Base-by-base conservation (phyloP, 2,329 filamentous ascomycete species). In the Talaromyces sp. region DNA sequence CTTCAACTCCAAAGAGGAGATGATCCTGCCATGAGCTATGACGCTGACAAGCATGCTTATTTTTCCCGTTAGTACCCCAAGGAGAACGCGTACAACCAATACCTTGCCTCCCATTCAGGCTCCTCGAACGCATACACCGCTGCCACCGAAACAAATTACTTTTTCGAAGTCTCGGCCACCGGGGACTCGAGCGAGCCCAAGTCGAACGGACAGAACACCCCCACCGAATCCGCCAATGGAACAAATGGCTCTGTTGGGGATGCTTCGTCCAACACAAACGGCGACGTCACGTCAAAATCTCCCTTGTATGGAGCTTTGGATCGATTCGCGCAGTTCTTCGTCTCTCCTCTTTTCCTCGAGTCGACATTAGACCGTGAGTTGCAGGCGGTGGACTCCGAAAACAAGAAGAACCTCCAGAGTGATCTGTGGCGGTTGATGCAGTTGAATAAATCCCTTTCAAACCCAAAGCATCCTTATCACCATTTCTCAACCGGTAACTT, bases 331-430 rank as follows among this genome's bases (percentile, higher is more conserved):
- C 91, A 96, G 70, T 97, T 97, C 75, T 97, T 97, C 72, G 87
- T 96, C 60, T 83, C 88, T 56, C 92, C 92, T 0, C 80, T 97
- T 30, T 97, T 97, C 71, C 80, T 95, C 9, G 86, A 88, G 49
- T 90, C 86, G 60, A 94, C 91, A 0, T 74, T 97, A 44, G 92
- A 97, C 64, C 84, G 92, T 45, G 92, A 97, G 75, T 79, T 97
- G 57, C 86, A 83, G 60, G 92, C 92, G 1, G 92, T 97, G 17
- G 91, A 97, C 68, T 96, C 91, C 4, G 92, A 97, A 73, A 96
- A 97, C 77, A 96, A 96, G 82, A 97, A 97, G 82, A 97, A 97
- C 64, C 77, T 97, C 44, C 92, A 97, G 75, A 93, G 85, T 69
- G 92, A 97, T 67, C 83, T 84, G 51, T 96, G 92, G 91, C 85